Conservation (phyloP, 2,329 filamentous ascomycete species). For the Onygena corvina region DNA sequence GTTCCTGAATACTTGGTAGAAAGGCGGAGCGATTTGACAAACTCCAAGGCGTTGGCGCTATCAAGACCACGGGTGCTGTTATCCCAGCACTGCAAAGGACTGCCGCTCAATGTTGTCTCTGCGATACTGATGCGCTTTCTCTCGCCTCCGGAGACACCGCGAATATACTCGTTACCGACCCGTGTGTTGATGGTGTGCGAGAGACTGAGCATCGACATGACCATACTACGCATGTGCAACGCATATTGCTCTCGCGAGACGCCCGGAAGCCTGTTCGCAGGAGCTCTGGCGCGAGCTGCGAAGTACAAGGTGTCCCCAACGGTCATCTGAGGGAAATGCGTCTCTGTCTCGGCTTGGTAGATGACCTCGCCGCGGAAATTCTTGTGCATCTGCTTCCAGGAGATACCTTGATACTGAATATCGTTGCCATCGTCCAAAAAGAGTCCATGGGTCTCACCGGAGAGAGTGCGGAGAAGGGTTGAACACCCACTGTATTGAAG, state of each 20-base stretch:
- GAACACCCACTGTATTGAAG: constrained; percentile 44
- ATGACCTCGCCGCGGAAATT: constrained; percentile 70
- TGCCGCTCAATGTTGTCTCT: constrained; percentile 67
- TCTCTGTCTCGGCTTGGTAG: constrained; percentile 77
- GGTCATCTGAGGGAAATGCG: constrained; percentile 73
- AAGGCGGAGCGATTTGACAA: constrained; percentile 57
- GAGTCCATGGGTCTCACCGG: constrained; percentile 76
- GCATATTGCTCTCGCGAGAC: constrained; percentile 26
- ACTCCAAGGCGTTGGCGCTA: constrained; percentile 55
- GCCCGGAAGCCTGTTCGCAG: constrained; percentile 57
- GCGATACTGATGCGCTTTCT: constrained; percentile 70
- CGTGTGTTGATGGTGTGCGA: constrained; percentile 68
- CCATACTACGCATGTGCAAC: constrained; percentile 34
- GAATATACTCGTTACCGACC: constrained; percentile 69
- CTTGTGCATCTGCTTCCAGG: constrained; percentile 29
- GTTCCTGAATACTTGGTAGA: constrained; percentile 74
- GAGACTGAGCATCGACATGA: constrained; percentile 35
- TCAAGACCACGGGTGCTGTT: constrained; percentile 61
- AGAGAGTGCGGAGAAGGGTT: constrained; percentile 72
- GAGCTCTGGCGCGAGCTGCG: constrained; percentile 75
- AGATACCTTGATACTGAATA: constrained; percentile 61
- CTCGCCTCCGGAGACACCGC: constrained; percentile 69
- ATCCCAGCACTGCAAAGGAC: constrained; percentile 63
- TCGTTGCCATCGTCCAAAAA: constrained; percentile 57
- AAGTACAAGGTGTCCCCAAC: constrained; percentile 81